Percentiles rank a stretch among this genome's conserved stretches.
These are phyloP conservation scores for Diatrype stigma DNA, from an alignment of 2,329 filamentous ascomycete genomes.

Conservation along the genomic window DNA sequence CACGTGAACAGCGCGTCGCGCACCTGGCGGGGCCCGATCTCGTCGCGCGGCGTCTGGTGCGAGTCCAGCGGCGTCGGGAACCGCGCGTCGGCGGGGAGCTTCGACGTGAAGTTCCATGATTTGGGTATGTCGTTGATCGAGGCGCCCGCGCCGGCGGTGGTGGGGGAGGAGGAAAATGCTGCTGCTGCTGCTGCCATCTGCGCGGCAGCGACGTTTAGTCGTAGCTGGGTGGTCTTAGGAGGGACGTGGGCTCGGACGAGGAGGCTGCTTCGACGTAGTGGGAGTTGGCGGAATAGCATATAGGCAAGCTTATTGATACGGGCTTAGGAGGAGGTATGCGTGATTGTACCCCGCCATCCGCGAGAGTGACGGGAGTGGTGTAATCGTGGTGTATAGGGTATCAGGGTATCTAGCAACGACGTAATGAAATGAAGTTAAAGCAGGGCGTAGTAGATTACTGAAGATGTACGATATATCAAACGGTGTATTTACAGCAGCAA, in stretches of 20 bases:
- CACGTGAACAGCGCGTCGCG: constrained; percentile 84
- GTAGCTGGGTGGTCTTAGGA: no score
- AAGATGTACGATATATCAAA: no score
- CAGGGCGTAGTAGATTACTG: no score
- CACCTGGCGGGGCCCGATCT: constrained; percentile 77
- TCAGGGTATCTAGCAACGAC: no score
- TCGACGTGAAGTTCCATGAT: constrained; percentile 61
- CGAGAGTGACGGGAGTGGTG: no score
- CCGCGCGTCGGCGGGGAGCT: constrained; percentile 68
- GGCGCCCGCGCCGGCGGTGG: constrained; percentile 9
- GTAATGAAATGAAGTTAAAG: no score
- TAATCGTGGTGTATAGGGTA: no score
- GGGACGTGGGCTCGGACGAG: no score
- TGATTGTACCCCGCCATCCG: no score
- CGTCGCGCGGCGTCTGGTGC: constrained; percentile 72
- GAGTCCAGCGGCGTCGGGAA: constrained; percentile 80
- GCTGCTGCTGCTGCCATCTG: constrained; percentile 34
- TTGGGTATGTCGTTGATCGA: constrained; percentile 56
- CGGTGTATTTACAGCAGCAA: no score
- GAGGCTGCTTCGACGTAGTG: constrained; percentile 28
- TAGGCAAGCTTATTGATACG: not conserved
- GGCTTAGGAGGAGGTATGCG: no score
- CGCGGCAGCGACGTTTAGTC: constrained; percentile 14
- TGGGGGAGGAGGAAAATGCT: constrained; percentile 21
- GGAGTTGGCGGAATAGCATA: constrained; percentile 31